Evolutionary conservation across 805 yeast species (phyloP).

Genomic region (Candida namnaoensis): DNA sequence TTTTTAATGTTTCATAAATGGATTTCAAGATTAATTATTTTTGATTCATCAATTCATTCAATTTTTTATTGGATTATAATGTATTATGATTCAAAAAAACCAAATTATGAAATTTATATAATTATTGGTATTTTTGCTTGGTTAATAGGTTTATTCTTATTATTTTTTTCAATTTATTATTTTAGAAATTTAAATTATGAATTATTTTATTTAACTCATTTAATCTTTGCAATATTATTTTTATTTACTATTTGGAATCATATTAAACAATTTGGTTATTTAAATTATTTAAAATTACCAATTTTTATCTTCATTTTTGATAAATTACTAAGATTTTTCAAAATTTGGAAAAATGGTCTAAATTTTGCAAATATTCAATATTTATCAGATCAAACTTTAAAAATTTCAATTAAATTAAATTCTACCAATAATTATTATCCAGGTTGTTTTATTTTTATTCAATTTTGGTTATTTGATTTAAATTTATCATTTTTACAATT

Average conservation of each 20-base stretch:
- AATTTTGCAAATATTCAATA: conserved; percentile 15
- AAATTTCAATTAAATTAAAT: conserved; percentile 29
- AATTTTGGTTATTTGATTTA: conserved; percentile 37
- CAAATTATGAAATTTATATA: too few relatives aligned
- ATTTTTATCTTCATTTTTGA: conserved; percentile 42
- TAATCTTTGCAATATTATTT: conserved; percentile 43
- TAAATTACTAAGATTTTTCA: conserved; percentile 31
- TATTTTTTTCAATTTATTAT: conserved; percentile 20
- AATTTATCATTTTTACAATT: conserved; percentile 65
- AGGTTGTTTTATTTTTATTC: conserved; percentile 48
- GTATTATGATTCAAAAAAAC: not conserved
- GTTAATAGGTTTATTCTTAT: conserved; percentile 1
- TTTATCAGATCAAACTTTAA: conserved; percentile 34
- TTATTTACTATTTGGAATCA: conserved; percentile 53
- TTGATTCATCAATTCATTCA: conserved; percentile 39
- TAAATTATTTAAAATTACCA: conserved; percentile 31
- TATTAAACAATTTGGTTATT: conserved; percentile 41
- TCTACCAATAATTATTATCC: conserved; percentile 38
- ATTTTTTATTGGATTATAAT: conserved; percentile 14
- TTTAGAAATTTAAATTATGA: conserved; percentile 54
- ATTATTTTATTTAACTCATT: conserved; percentile 48
- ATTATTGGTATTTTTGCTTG: conserved; percentile 9
- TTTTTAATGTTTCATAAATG: conserved; percentile 65
- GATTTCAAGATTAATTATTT: conserved; percentile 39
- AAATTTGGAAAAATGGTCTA: conserved; percentile 11